These are phyloP conservation scores for Dryas alaskensis DNA, from an alignment of 306 rosid genomes.

Conservation along the genomic window DNA sequence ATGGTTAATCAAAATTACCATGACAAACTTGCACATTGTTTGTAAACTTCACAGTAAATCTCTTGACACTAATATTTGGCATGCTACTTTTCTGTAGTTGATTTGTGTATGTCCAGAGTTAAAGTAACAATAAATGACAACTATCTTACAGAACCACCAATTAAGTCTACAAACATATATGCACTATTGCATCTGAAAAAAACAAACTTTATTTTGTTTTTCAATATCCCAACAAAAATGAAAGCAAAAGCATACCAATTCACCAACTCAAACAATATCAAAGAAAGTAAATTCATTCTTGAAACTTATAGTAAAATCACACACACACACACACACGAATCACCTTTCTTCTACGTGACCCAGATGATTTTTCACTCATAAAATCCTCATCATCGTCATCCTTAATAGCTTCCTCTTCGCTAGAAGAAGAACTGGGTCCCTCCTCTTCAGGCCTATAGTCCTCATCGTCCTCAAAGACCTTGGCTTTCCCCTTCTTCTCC, in stretches of 20 bases:
- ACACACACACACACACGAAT: not conserved
- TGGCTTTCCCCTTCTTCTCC: slow-evolving; percentile 43
- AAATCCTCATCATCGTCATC: slow-evolving; percentile 37
- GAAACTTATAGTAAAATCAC: not conserved
- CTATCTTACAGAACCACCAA: not conserved
- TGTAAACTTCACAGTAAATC: not conserved
- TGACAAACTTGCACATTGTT: not conserved
- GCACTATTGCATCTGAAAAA: not conserved
- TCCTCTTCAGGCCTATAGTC: slow-evolving; percentile 61
- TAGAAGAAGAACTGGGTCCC: slow-evolving; percentile 37
- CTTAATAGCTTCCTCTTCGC: slow-evolving; percentile 25
- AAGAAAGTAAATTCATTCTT: not conserved
- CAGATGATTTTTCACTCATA: slow-evolving; percentile 30
- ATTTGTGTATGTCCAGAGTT: not conserved
- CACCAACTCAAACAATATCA: not conserved
- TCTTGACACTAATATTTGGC: not conserved
- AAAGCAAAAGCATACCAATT: not conserved
- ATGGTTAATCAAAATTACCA: not conserved
- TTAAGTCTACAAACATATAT: too few relatives aligned
- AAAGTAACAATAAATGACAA: not conserved
- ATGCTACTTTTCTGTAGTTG: not conserved
- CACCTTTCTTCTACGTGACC: slow-evolving; percentile 54
- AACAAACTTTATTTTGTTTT: not conserved
- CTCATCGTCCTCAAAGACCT: slow-evolving; percentile 39
- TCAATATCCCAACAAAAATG: not conserved